Evolutionary conservation across 2,329 filamentous ascomycete species (phyloP).

Genomic region (Aschersonia sp.): DNA sequence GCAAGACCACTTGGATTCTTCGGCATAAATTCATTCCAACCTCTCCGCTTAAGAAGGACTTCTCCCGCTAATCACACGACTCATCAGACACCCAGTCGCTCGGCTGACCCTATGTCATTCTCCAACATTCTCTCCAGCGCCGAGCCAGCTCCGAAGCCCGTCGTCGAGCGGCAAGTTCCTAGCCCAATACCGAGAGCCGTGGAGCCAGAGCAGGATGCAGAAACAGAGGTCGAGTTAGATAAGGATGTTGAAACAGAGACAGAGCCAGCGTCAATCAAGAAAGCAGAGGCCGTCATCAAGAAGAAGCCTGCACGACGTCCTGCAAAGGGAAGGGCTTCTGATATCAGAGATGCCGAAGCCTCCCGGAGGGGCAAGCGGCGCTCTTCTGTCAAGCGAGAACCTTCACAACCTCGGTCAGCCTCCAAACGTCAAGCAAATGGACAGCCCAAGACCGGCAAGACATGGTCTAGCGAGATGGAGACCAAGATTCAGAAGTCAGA

Average conservation of each 20-base stretch:
- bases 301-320: conserved; percentile 18
- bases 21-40: too few relatives aligned
- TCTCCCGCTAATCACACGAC: too few relatives aligned
- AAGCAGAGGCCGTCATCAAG: conserved; percentile 13
- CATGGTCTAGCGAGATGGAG: conserved; percentile 37
- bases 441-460: conserved; percentile 46
- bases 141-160: conserved; percentile 46
- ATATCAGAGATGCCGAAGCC: conserved; percentile 33
- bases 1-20: too few relatives aligned
- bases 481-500: conserved; percentile 23
- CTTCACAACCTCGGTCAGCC: conserved; percentile 30
- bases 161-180: conserved; percentile 25
- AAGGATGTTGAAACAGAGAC: conserved; percentile 13
- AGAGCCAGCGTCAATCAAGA: conserved; percentile 13
- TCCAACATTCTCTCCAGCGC: conserved; percentile 83
- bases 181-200: conserved; percentile 19
- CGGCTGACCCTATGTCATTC: conserved; percentile 85
- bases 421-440: conserved; percentile 48
- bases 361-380: conserved; percentile 32
- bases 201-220: conserved; percentile 5
- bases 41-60: too few relatives aligned
- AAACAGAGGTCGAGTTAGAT: not conserved
- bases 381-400: conserved; percentile 33
- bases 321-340: conserved; percentile 35
- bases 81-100: conserved; percentile 52